Evolutionary conservation across 192 early-diverging fungal genomes (phyloP).

Genomic region (Backusella parvicylindrica): DNA sequence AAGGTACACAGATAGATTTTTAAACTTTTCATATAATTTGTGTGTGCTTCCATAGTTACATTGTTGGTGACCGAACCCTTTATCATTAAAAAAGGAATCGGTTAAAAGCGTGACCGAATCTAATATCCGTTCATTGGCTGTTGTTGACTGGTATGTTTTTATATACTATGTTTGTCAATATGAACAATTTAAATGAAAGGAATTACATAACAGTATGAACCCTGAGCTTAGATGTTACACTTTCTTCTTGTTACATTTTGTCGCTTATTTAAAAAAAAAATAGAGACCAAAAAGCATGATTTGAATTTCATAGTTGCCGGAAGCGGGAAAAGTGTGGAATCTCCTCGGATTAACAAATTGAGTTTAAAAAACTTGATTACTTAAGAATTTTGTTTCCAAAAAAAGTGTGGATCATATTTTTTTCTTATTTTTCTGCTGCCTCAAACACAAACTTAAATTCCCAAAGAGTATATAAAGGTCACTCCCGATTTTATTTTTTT

Average conservation of each 20-base stretch:
- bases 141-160: neutral
- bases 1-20: neutral
- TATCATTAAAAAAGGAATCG: neutral
- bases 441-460: constrained; percentile 8
- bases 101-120: neutral
- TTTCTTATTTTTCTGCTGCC: neutral
- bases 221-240: neutral
- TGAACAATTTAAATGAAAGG: neutral
- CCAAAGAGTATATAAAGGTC: neutral
- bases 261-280: neutral
- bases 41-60: neutral
- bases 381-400: neutral
- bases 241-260: neutral
- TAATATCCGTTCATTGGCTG: neutral
- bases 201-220: neutral
- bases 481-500: neutral
- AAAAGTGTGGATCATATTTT: neutral
- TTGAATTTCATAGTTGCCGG: neutral
- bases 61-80: neutral
- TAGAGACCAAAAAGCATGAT: neutral
- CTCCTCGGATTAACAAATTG: neutral
- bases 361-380: neutral
- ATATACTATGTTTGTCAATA: neutral
- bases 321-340: neutral
- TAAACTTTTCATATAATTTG: neutral